Evolutionary conservation across 768 basidiomycete species (phyloP).

Genomic region (Botryobasidium botryosum): DNA sequence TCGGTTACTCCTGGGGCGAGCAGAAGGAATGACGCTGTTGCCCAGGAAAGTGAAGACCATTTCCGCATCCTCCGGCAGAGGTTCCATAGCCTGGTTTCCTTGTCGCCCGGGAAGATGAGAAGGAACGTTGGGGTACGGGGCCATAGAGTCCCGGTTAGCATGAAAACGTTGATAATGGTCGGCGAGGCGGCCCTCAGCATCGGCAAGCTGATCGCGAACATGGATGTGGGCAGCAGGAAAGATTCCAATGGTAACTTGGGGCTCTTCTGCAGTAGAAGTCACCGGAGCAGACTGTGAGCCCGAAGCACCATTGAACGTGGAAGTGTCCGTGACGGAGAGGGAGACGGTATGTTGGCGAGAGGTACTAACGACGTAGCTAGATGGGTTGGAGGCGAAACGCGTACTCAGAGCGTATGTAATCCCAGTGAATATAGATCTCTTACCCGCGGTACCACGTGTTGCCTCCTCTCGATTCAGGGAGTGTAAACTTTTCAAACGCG

Average conservation of each 20-base stretch:
- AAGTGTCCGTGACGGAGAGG: conserved; percentile 57
- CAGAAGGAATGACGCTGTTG: not conserved
- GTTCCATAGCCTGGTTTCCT: conserved; percentile 32
- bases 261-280: conserved; percentile 14
- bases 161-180: conserved; percentile 48
- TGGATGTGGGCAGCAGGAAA: conserved; percentile 83
- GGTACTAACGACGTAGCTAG: conserved; percentile 81
- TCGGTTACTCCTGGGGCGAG: not conserved
- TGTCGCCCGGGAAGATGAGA: not conserved
- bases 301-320: conserved; percentile 19
- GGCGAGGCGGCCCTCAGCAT: conserved; percentile 72
- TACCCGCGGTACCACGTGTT: conserved; percentile 92
- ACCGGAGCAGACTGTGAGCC: not conserved
- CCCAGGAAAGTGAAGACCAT: no score
- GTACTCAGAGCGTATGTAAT: conserved; percentile 5
- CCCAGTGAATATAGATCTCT: conserved; percentile 22
- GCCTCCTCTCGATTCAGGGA: conserved; percentile 44
- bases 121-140: no score
- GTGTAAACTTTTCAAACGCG: conserved; percentile 87
- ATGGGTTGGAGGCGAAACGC: not conserved
- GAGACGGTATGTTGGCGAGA: conserved; percentile 56
- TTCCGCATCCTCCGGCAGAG: conserved; percentile 49
- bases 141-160: conserved; percentile 21
- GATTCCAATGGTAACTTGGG: conserved; percentile 72
- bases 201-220: conserved; percentile 69